Conservation (phyloP, 495 filamentous ascomycete species). For the Trichoderma reesei region DNA sequence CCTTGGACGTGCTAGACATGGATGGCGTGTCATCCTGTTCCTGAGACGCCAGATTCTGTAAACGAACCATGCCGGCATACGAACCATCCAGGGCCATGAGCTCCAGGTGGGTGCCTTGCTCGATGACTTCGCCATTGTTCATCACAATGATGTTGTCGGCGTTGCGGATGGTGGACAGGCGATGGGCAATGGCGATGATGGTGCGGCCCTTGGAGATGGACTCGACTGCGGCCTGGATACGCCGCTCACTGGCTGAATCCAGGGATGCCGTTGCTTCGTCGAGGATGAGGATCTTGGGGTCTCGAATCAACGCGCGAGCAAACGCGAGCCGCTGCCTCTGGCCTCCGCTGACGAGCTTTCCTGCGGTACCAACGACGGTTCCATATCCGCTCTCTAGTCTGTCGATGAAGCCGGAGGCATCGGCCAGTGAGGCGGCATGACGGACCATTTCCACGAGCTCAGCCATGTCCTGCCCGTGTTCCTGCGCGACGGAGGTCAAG, state of each 20-base stretch:
- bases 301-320: constrained; percentile 38
- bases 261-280: constrained; percentile 49
- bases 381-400: constrained; percentile 32
- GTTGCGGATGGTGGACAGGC: constrained; percentile 53
- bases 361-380: constrained; percentile 39
- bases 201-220: constrained; percentile 44
- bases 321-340: constrained; percentile 57
- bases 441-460: constrained; percentile 25
- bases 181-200: constrained; percentile 66
- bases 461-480: constrained; percentile 17
- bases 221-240: constrained; percentile 42
- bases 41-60: constrained; percentile 23
- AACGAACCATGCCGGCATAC: constrained; percentile 34
- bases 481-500: constrained; percentile 17
- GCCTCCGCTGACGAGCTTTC: constrained; percentile 42
- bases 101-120: constrained; percentile 43
- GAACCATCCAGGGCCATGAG: constrained; percentile 24
- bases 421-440: constrained; percentile 27
- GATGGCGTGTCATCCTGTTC: constrained; percentile 4
- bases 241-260: constrained; percentile 44
- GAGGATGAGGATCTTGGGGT: constrained; percentile 39
- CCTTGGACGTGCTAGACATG: constrained; percentile 2
- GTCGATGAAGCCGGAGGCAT: constrained; percentile 29
- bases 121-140: constrained; percentile 43
- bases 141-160: constrained; percentile 55